Percentiles rank a stretch among this genome's conserved stretches.
Evolutionary conservation across 1,284 basidiomycete genomes (phyloP).

Genomic region (Mycosarcoma maydis): DNA sequence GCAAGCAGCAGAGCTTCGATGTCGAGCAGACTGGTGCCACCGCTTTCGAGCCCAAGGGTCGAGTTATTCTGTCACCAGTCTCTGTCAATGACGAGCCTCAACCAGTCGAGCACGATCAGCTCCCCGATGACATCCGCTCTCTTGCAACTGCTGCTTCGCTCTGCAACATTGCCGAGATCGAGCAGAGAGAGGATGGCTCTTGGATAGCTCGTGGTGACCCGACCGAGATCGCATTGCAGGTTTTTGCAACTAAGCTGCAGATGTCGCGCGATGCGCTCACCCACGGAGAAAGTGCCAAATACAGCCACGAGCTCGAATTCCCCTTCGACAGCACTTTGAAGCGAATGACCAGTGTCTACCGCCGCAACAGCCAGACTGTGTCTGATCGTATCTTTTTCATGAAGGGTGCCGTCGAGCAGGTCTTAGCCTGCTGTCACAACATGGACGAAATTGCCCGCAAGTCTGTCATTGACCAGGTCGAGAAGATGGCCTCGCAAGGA

Average conservation of each 20-base stretch:
- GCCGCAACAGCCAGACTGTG: slow-evolving; percentile 6
- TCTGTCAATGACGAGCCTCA: slow-evolving; percentile 11
- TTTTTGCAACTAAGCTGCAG: slow-evolving; percentile 52
- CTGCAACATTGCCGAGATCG: slow-evolving; percentile 59
- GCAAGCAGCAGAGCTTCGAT: slow-evolving; percentile 31
- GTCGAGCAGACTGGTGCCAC: slow-evolving; percentile 52
- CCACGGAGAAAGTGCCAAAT: slow-evolving; percentile 15
- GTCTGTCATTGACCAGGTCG: slow-evolving; percentile 50
- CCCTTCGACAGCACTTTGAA: slow-evolving; percentile 61
- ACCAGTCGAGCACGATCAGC: slow-evolving; percentile 13
- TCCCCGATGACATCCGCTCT: slow-evolving; percentile 30
- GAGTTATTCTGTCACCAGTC: slow-evolving; percentile 22
- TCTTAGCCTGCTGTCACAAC: slow-evolving; percentile 50
- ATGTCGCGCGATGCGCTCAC: slow-evolving; percentile 40
- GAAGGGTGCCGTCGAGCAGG: slow-evolving; percentile 62
- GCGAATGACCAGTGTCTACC: slow-evolving; percentile 58
- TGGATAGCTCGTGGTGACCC: slow-evolving; percentile 58
- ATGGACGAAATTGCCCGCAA: slow-evolving; percentile 45
- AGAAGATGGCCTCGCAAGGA: slow-evolving; percentile 56
- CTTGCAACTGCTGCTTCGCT: slow-evolving; percentile 57
- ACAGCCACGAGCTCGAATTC: slow-evolving; percentile 50
- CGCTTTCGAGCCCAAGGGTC: slow-evolving; percentile 52
- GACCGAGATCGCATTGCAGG: slow-evolving; percentile 59
- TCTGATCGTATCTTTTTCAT: slow-evolving; percentile 42
- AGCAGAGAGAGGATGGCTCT: slow-evolving; percentile 26